These are phyloP conservation scores for Stagonosporopsis vannaccii DNA, from an alignment of 2,329 filamentous ascomycete genomes.

Conservation along the genomic window DNA sequence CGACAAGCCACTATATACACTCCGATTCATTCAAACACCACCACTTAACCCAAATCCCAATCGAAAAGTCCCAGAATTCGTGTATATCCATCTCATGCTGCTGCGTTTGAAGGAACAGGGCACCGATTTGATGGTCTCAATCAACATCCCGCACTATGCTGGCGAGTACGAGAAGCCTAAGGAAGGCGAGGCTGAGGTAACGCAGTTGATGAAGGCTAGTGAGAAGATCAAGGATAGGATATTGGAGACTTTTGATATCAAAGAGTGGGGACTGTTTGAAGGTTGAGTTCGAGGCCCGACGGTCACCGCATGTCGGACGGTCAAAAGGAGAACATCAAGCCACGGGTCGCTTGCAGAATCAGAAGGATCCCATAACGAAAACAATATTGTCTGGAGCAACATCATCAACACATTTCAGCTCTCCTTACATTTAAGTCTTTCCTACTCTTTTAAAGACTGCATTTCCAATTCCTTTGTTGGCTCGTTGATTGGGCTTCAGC, in stretches of 20 bases:
- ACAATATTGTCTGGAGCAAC: neutral
- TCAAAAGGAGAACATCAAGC: neutral
- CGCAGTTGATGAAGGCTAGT: conserved; percentile 67
- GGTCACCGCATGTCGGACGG: neutral
- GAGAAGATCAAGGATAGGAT: conserved; percentile 73
- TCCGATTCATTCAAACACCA: conserved; percentile 67
- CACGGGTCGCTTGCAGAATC: neutral
- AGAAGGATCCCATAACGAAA: neutral
- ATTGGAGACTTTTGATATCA: conserved; percentile 76
- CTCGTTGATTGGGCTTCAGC: neutral
- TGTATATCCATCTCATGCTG: conserved; percentile 78
- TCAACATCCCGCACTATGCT: conserved; percentile 86
- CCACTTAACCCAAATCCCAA: conserved; percentile 33
- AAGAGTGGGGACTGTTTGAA: conserved; percentile 79
- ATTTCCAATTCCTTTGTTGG: neutral
- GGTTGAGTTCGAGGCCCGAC: conserved; percentile 17
- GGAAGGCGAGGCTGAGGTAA: conserved; percentile 66
- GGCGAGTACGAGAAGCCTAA: conserved; percentile 76
- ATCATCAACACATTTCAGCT: neutral
- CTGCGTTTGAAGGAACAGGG: conserved; percentile 75
- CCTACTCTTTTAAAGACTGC: neutral
- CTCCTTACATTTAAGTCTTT: neutral
- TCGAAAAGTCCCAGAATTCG: conserved; percentile 61
- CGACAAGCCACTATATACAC: conserved; percentile 68
- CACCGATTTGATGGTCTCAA: conserved; percentile 83